Evolutionary conservation across 345 rosid genomes (phyloP).

Genomic region (Theobroma cacao): DNA sequence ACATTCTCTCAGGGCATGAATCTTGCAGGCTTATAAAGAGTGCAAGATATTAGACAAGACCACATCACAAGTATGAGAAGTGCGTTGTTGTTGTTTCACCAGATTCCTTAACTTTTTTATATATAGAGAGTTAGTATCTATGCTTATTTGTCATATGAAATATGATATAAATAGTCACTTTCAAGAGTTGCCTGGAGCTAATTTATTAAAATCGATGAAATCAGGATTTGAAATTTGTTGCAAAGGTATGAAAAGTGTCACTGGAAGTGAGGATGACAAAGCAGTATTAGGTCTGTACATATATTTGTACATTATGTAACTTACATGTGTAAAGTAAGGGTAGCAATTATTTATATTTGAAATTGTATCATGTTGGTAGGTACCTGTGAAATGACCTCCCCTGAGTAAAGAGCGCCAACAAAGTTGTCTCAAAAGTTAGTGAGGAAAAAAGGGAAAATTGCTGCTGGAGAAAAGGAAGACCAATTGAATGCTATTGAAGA

Average conservation of each 20-base stretch:
- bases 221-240: too few species aligned
- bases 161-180: too few species aligned
- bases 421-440: slow-evolving; percentile 40
- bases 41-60: too few species aligned
- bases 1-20: neutral
- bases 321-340: too few species aligned
- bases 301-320: too few species aligned
- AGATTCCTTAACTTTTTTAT: neutral
- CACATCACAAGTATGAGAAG: neutral
- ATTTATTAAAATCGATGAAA: too few species aligned
- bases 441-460: slow-evolving; percentile 51
- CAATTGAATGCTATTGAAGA: slow-evolving; percentile 55
- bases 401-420: slow-evolving; percentile 31
- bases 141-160: too few species aligned
- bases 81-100: neutral
- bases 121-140: too few species aligned
- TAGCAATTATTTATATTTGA: neutral
- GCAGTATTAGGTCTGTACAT: too few species aligned
- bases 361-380: slow-evolving; percentile 21
- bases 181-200: too few species aligned
- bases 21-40: neutral
- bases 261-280: too few species aligned
- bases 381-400: slow-evolving; percentile 36
- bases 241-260: too few species aligned
- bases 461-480: slow-evolving; percentile 26